Percentiles rank a stretch among this genome's conserved stretches.
Conservation (phyloP, 2,329 filamentous ascomycete genomes). For the Myriangium duriaei region DNA sequence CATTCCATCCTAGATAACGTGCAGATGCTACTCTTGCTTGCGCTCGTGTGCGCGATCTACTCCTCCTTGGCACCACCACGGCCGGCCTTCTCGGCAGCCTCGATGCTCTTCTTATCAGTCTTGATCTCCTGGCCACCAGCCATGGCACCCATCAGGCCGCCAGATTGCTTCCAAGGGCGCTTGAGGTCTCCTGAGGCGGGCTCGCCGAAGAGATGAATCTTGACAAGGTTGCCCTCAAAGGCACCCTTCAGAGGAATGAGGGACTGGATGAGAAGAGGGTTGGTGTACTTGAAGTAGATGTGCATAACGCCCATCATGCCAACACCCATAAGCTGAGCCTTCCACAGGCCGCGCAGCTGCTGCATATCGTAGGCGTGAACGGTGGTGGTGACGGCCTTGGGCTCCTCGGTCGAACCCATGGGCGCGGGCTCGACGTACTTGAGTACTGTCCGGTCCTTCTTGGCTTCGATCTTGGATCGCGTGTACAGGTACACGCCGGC, state of each 20-base stretch:
- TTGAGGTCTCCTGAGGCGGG: conserved; percentile 82
- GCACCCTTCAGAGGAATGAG: conserved; percentile 96
- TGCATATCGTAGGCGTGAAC: conserved; percentile 85
- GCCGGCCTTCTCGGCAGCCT: conserved; percentile 38
- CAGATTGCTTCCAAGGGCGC: conserved; percentile 82
- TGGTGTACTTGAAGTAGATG: conserved; percentile 98
- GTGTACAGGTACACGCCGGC: conserved; percentile 74
- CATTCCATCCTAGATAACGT: too few species aligned
- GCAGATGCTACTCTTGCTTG: too few species aligned
- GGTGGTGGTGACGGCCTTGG: conserved; percentile 92
- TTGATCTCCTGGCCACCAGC: conserved; percentile 57
- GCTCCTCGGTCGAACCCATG: conserved; percentile 86
- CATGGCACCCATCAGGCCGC: conserved; percentile 70
- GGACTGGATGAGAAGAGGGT: conserved; percentile 95
- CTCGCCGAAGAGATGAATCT: conserved; percentile 85
- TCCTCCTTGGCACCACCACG: conserved; percentile 42
- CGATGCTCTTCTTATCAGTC: conserved; percentile 59
- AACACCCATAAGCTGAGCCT: conserved; percentile 86
- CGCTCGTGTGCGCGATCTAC: too few species aligned
- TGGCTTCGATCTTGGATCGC: conserved; percentile 76
- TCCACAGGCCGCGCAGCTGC: conserved; percentile 76
- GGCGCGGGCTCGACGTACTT: conserved; percentile 96
- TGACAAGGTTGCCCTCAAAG: conserved; percentile 88
- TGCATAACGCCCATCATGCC: conserved; percentile 99
- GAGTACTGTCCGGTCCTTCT: conserved; percentile 95